phyloP scores from a whole-genome alignment of 129 eudicot species.

The Helianthus tuberosus region DNA sequence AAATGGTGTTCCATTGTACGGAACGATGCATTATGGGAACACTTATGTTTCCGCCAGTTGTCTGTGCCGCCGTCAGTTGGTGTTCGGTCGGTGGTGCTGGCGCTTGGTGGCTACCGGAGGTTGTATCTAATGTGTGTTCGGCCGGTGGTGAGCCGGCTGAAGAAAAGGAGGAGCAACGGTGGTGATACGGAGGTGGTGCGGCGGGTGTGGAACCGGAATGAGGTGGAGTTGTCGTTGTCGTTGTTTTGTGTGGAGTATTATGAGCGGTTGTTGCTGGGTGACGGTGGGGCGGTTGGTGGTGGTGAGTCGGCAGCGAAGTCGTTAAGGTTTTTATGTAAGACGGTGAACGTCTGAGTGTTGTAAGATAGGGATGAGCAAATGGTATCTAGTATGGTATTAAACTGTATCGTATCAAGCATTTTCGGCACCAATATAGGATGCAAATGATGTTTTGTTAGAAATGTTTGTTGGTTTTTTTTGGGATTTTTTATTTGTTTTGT shows the following conservation, averaged over 20 bases:
- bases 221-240: conserved; percentile 78
- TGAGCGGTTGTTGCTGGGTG: conserved; percentile 64
- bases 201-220: conserved; percentile 63
- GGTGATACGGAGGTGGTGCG: conserved; percentile 43
- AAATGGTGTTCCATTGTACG: conserved; percentile 66
- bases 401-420: no score
- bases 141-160: conserved; percentile 62
- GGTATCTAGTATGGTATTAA: no score
- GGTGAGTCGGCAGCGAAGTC: conserved; percentile 58
- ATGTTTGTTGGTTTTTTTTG: neutral
- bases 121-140: conserved; percentile 73
- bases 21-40: conserved; percentile 90
- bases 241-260: conserved; percentile 89
- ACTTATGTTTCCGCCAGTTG: conserved; percentile 74
- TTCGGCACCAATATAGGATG: no score
- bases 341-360: conserved; percentile 50
- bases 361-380: neutral
- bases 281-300: conserved; percentile 36
- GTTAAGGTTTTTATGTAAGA: conserved; percentile 78
- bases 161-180: conserved; percentile 27
- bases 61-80: conserved; percentile 49
- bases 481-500: neutral
- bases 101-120: conserved; percentile 82
- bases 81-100: conserved; percentile 63
- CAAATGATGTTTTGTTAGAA: neutral